These are phyloP conservation scores for Marasmius tenuissimus DNA, from an alignment of 1,284 basidiomycete species.

Conservation along the genomic window DNA sequence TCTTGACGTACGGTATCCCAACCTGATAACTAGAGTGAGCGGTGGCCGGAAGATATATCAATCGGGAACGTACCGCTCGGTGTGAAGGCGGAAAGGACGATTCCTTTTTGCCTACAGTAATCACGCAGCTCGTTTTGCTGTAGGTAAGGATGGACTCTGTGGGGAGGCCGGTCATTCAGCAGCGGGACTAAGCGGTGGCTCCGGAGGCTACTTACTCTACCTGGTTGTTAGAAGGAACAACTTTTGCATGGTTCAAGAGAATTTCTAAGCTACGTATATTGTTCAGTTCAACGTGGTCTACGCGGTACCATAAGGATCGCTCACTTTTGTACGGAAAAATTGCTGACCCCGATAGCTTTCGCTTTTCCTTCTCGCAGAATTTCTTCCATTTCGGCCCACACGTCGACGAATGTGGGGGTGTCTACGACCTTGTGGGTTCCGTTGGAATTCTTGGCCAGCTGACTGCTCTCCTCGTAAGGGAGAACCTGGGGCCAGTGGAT, in stretches of 20 bases:
- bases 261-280: constrained; percentile 26
- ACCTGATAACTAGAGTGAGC: constrained; percentile 22
- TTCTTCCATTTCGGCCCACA: constrained; percentile 25
- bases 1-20: constrained; percentile 39
- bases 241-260: constrained; percentile 17
- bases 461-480: constrained; percentile 1
- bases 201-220: constrained; percentile 20
- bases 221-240: constrained; percentile 24
- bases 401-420: constrained; percentile 19
- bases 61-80: constrained; percentile 17
- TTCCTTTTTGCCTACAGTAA: constrained; percentile 22
- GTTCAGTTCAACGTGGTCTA: background rate
- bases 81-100: constrained; percentile 22
- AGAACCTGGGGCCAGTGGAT: constrained; percentile 59
- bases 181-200: background rate
- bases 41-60: background rate
- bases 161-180: background rate
- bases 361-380: constrained; percentile 20
- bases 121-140: constrained; percentile 20
- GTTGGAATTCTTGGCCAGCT: constrained; percentile 16
- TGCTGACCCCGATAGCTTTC: constrained; percentile 44
- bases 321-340: constrained; percentile 31
- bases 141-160: constrained; percentile 23
- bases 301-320: background rate
- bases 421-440: constrained; percentile 17